Evolutionary conservation across 768 basidiomycete genomes (phyloP).

Genomic region (Termitomyces sp.): DNA sequence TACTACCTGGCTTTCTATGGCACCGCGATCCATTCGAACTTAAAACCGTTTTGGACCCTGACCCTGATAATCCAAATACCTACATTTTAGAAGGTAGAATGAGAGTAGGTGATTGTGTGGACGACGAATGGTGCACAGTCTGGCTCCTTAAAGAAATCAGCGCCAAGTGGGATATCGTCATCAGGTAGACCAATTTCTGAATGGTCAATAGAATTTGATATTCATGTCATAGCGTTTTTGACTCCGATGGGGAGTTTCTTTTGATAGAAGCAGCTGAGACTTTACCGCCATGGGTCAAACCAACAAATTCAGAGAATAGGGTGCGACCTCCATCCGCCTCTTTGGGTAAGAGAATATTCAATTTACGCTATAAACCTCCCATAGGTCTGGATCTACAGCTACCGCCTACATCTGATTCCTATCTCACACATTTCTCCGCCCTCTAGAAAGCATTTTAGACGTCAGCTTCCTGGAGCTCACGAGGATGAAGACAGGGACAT

Average conservation of each 20-base stretch:
- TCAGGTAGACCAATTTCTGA: slow-evolving; percentile 48
- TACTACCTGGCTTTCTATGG: slow-evolving; percentile 68
- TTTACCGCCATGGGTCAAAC: slow-evolving; percentile 87
- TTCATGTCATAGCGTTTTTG: slow-evolving; percentile 49
- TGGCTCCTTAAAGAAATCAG: slow-evolving; percentile 83
- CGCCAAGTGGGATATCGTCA: slow-evolving; percentile 70
- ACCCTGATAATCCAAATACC: slow-evolving; percentile 27
- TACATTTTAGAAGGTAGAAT: slow-evolving; percentile 76
- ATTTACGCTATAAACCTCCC: slow-evolving; percentile 20
- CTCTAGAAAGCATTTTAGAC: slow-evolving; percentile 46
- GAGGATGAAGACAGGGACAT: slow-evolving; percentile 46
- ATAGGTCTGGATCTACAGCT: slow-evolving; percentile 89
- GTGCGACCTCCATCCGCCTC: slow-evolving; percentile 45
- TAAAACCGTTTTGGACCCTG: slow-evolving; percentile 49
- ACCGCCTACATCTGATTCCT: slow-evolving; percentile 82
- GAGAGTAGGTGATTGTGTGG: slow-evolving; percentile 93
- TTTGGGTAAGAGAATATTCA: slow-evolving; percentile 25
- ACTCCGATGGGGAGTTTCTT: slow-evolving; percentile 94
- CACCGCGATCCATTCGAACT: slow-evolving; percentile 81
- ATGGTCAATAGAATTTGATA: background rate
- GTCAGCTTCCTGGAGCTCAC: slow-evolving; percentile 34
- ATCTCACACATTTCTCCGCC: slow-evolving; percentile 66
- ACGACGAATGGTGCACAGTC: slow-evolving; percentile 96
- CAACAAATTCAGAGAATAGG: slow-evolving; percentile 88
- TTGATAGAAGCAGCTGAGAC: slow-evolving; percentile 93